These are phyloP conservation scores for Leucogyrophana mollusca DNA, from an alignment of 768 basidiomycete species.

Conservation along the genomic window DNA sequence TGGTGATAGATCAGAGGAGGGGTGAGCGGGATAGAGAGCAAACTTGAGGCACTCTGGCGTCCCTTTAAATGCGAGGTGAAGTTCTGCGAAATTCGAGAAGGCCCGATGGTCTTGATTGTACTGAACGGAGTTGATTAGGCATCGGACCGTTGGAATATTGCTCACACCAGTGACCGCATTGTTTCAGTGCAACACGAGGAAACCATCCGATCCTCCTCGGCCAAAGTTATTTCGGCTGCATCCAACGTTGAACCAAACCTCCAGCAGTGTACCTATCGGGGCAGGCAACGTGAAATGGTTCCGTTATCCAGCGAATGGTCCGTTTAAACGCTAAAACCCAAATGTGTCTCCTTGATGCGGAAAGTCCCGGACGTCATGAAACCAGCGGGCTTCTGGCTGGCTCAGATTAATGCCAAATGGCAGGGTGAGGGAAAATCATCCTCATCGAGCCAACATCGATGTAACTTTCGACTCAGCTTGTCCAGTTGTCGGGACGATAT, in stretches of 20 bases:
- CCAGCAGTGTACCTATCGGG: constrained; percentile 21
- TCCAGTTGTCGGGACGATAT: constrained; percentile 17
- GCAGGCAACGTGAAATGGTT: constrained; percentile 9
- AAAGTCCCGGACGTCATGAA: constrained; percentile 15
- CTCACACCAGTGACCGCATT: constrained; percentile 16
- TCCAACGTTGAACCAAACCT: constrained; percentile 12
- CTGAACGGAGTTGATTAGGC: constrained; percentile 19
- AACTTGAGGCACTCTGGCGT: constrained; percentile 1
- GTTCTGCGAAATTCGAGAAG: constrained; percentile 14
- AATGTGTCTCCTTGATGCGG: constrained; percentile 25
- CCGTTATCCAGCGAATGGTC: constrained; percentile 17
- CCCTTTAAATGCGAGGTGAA: constrained; percentile 22
- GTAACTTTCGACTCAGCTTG: constrained; percentile 6
- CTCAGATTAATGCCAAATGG: too few relatives aligned
- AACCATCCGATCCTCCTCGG: constrained; percentile 30
- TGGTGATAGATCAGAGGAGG: constrained; percentile 28
- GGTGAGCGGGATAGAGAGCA: constrained; percentile 13
- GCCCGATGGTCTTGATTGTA: constrained; percentile 24
- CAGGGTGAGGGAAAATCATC: constrained; percentile 19
- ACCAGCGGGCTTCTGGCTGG: neutral
- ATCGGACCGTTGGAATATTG: constrained; percentile 23
- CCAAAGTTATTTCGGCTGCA: constrained; percentile 24
- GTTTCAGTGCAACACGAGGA: constrained; percentile 24
- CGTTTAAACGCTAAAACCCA: constrained; percentile 36
- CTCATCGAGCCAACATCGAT: constrained; percentile 11